These are phyloP conservation scores for Euclidium syriacum DNA, from an alignment of 345 rosid genomes.

Conservation along the genomic window DNA sequence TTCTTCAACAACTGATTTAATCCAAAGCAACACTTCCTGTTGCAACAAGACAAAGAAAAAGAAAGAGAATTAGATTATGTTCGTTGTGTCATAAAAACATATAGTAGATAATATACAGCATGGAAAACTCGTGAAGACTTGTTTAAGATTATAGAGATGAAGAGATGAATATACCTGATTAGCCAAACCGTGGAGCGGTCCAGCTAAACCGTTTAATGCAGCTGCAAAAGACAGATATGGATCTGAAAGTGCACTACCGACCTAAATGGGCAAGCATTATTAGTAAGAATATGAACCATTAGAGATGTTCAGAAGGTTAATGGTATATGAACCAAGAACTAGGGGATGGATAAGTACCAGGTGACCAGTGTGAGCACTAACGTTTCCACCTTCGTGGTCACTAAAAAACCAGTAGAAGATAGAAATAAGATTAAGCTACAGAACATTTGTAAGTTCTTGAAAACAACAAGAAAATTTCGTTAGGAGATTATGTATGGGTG, in stretches of 20 bases:
- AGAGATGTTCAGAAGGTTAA: background rate
- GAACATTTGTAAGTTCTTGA: background rate
- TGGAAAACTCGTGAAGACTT: background rate
- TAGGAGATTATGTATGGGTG: background rate
- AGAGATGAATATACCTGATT: constrained; percentile 96
- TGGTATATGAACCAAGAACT: background rate
- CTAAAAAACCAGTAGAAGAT: constrained; percentile 34
- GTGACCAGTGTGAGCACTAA: constrained; percentile 99
- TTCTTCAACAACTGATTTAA: constrained; percentile 84
- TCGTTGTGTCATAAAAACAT: constrained; percentile 9
- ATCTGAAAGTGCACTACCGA: constrained; percentile 97
- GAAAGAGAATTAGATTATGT: background rate
- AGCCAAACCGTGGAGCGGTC: constrained; percentile 99
- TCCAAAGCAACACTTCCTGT: constrained; percentile 98
- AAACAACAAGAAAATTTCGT: background rate
- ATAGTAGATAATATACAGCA: constrained; percentile 6
- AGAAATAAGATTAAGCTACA: background rate
- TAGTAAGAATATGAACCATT: constrained; percentile 11
- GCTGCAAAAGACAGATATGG: constrained; percentile 98
- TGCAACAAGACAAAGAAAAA: constrained; percentile 12
- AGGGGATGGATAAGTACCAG: too few relatives aligned
- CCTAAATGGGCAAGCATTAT: constrained; percentile 41
- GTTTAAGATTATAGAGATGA: background rate
- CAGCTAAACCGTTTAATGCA: constrained; percentile 96
- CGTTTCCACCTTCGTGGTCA: constrained; percentile 99